These are phyloP conservation scores for Gremmenia infestans DNA, from an alignment of 2,329 filamentous ascomycete genomes.

Conservation along the genomic window DNA sequence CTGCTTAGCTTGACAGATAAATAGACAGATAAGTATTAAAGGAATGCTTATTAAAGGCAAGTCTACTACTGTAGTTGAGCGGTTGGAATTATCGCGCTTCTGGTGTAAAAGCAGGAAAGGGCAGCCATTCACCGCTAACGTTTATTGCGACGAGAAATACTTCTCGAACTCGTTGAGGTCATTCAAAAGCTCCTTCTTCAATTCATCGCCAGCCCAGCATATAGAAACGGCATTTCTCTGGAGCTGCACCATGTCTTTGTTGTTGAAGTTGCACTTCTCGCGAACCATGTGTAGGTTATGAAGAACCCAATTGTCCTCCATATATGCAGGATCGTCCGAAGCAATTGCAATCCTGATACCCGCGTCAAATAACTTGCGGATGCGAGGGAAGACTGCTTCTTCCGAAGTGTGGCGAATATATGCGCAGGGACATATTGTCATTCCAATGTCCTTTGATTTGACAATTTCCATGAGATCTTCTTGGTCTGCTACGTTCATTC, in stretches of 20 bases:
- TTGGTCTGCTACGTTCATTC: conserved; percentile 52
- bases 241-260: conserved; percentile 39
- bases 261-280: conserved; percentile 36
- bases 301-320: conserved; percentile 46
- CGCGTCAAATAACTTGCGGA: conserved; percentile 36
- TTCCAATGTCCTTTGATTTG: conserved; percentile 42
- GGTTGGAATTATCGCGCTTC: no score
- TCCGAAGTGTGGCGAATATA: conserved; percentile 51
- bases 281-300: conserved; percentile 43
- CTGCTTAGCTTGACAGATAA: not conserved
- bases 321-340: conserved; percentile 42
- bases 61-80: not conserved
- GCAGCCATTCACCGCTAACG: not conserved
- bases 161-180: conserved; percentile 10
- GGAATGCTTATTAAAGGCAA: not conserved
- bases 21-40: not conserved
- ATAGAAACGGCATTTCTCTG: conserved; percentile 40
- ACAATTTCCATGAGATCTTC: conserved; percentile 46
- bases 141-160: not conserved
- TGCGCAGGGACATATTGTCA: conserved; percentile 68
- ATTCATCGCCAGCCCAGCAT: conserved; percentile 39
- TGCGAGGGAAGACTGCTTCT: conserved; percentile 38
- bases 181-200: conserved; percentile 30
- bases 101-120: not conserved
- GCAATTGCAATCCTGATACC: conserved; percentile 40